Base-by-base conservation (phyloP, 140 eudicot genomes). In the Bidens hawaiensis region DNA sequence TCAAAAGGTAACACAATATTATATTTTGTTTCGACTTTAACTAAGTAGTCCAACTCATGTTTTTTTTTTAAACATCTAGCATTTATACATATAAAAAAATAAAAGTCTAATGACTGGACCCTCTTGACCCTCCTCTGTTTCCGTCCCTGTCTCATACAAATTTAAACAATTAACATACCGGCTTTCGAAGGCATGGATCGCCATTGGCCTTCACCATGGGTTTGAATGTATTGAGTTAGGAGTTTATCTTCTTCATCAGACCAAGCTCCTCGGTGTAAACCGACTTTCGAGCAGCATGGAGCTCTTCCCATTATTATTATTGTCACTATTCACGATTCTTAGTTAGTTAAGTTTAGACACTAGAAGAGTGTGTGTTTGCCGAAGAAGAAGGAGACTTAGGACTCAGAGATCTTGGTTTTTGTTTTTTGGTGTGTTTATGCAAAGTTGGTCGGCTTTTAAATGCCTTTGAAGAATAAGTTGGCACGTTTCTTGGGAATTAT, bases 171-270 rank as follows among this genome's bases (percentile, higher is more conserved):
- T n/a, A 5, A 38, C 49, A 53, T 77, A 87, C 93, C 95, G 27
- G 93, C 93, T 62, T 83, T 87, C 41, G 79, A 73, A 28, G 95
- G 95, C 72, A 83, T 53, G 51, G 93, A 73, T 28, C 93, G 76
- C 95, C 95, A 87, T 52, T 83, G 93, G 34, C 95, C 95, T 78
- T 87, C 95, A 40, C 93, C 95, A 24, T 83, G 64, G 62, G 79
- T 64, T 47, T 81, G 82, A 68, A 87, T 83, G 70, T 78, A 76
- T 12, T 78, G 54, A 2, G 85, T 73, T 15, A 87, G 93, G 50
- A 83, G 60, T 25, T 60, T 55, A 60, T 87, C 95, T 81, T 87
- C 93, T 64, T 69, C 75, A 16, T 73, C 43, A 2, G 95, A 78
- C 95, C 95, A 83, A 21, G 88, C 86, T 22, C 95, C 93, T 50